Percentiles rank a stretch among this genome's conserved stretches.
Conservation (phyloP, 1,284 basidiomycete genomes). For the Pyrrhoderma lamaoense region DNA sequence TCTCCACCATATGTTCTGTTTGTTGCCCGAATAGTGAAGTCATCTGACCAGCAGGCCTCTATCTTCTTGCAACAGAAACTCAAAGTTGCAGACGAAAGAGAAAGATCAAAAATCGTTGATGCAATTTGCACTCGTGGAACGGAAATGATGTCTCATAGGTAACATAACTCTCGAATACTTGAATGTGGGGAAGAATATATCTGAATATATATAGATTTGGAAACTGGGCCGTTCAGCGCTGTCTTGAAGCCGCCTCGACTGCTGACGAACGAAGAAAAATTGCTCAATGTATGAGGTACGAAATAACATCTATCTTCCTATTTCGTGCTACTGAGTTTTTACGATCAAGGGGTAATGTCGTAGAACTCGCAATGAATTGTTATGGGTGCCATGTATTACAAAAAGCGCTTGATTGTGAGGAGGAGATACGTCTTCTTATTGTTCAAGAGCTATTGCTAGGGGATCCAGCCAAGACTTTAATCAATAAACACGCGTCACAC, state of each 20-base stretch:
- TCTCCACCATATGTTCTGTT: conserved; percentile 74
- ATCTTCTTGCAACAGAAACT: conserved; percentile 82
- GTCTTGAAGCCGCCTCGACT: conserved; percentile 66
- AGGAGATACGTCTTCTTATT: conserved; percentile 70
- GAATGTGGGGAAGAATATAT: not conserved
- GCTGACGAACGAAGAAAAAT: conserved; percentile 70
- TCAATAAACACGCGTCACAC: conserved; percentile 82
- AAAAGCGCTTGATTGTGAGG: conserved; percentile 82
- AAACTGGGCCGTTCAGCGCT: conserved; percentile 81
- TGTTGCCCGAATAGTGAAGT: conserved; percentile 75
- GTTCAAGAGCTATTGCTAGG: conserved; percentile 74
- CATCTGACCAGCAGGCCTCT: conserved; percentile 80
- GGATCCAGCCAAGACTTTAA: conserved; percentile 72
- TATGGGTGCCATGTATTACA: conserved; percentile 82
- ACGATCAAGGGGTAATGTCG: conserved; percentile 61
- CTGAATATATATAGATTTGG: conserved; percentile 49
- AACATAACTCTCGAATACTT: conserved; percentile 19
- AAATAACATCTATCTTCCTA: conserved; percentile 14
- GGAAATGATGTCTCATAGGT: conserved; percentile 86
- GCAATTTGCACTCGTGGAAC: conserved; percentile 74
- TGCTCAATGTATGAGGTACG: conserved; percentile 70
- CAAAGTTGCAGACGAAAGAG: conserved; percentile 72
- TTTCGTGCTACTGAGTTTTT: not conserved
- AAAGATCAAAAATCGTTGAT: conserved; percentile 72
- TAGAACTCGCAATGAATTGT: conserved; percentile 77